Percentiles rank a stretch among this genome's conserved stretches.
Evolutionary conservation across 2,329 filamentous ascomycete genomes (phyloP).

Genomic region (Hypomyces perniciosus): DNA sequence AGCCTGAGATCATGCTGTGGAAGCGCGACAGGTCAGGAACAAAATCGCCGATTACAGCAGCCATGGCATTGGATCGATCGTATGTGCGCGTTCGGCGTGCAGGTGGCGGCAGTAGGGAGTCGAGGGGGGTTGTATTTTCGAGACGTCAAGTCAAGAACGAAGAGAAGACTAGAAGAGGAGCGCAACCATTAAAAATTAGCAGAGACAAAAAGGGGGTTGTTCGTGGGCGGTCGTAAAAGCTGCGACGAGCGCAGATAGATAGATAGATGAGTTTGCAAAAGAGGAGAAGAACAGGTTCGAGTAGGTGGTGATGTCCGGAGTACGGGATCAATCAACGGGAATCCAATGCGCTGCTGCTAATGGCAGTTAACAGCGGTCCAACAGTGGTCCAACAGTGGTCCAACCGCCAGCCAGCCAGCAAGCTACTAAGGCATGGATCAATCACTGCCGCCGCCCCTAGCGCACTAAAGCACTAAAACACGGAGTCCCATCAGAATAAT

Average conservation of each 20-base stretch:
- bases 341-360: background rate
- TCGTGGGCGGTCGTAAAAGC: slow-evolving; percentile 7
- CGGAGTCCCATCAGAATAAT: background rate
- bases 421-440: too few relatives aligned
- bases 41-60: slow-evolving; percentile 63
- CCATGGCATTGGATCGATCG: slow-evolving; percentile 45
- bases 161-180: slow-evolving; percentile 10
- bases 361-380: too few relatives aligned
- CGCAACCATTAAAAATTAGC: slow-evolving; percentile 13
- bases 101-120: background rate
- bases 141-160: background rate
- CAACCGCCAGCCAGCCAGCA: too few relatives aligned
- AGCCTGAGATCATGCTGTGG: slow-evolving; percentile 60
- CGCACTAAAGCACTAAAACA: too few relatives aligned
- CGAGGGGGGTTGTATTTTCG: background rate
- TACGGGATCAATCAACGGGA: too few relatives aligned
- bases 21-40: slow-evolving; percentile 66
- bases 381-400: too few relatives aligned
- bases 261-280: background rate
- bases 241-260: slow-evolving; percentile 2
- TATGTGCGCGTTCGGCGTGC: background rate
- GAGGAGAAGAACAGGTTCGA: background rate
- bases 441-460: too few relatives aligned
- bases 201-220: background rate
- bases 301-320: background rate